phyloP scores from a whole-genome alignment of 1,284 basidiomycete genomes.

The Vanrija sp. region DNA sequence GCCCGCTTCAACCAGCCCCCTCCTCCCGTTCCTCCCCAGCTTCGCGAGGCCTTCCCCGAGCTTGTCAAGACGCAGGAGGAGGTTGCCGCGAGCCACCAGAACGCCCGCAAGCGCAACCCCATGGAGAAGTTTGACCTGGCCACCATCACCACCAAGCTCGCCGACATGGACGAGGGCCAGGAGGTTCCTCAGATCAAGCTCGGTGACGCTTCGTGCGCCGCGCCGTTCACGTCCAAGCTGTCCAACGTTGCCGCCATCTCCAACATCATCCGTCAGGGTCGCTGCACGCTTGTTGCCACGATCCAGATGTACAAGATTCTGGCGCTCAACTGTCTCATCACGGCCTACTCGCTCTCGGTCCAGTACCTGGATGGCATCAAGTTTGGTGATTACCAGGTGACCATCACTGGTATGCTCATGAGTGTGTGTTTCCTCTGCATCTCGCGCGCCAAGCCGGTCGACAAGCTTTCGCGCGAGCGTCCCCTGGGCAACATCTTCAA shows the following conservation, averaged over 20 bases:
- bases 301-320: conserved; percentile 99
- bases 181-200: conserved; percentile 95
- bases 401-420: conserved; percentile 91
- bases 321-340: conserved; percentile 91
- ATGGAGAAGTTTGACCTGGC: conserved; percentile 90
- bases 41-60: conserved; percentile 80
- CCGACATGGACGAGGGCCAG: conserved; percentile 81
- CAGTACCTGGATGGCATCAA: conserved; percentile 97
- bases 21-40: conserved; percentile 77
- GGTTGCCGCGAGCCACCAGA: conserved; percentile 62
- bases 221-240: conserved; percentile 92
- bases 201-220: conserved; percentile 92
- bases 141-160: conserved; percentile 80
- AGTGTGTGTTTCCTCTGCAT: conserved; percentile 95
- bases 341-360: conserved; percentile 89
- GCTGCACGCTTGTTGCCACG: conserved; percentile 92
- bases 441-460: conserved; percentile 92
- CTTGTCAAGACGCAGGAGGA: conserved; percentile 82
- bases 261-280: conserved; percentile 92
- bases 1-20: conserved; percentile 84
- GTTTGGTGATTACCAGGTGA: conserved; percentile 93
- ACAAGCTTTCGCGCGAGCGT: conserved; percentile 83
- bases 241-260: conserved; percentile 89
- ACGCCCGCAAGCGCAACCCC: conserved; percentile 72
- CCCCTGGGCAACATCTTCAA: conserved; percentile 94